Percentiles rank a stretch among this genome's conserved stretches.
Conservation (phyloP, 2,329 filamentous ascomycete genomes). For the Cladosporium sp. region DNA sequence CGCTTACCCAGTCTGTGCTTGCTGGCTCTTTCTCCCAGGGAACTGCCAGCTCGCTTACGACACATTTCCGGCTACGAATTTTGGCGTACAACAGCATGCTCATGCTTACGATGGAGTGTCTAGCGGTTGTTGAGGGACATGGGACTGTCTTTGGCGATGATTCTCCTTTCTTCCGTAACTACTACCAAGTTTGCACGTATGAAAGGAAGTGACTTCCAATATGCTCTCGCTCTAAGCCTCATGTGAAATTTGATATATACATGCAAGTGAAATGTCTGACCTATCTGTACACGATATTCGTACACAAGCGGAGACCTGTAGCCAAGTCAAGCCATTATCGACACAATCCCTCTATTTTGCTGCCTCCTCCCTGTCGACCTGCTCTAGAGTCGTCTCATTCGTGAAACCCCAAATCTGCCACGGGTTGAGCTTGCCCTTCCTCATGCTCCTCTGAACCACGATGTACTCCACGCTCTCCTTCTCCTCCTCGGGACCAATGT, state of each 20-base stretch:
- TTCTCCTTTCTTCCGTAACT: conserved; percentile 9
- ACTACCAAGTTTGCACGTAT: conserved; percentile 9
- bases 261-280: neutral
- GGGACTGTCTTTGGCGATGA: conserved; percentile 10
- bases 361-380: conserved; percentile 28
- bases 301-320: neutral
- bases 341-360: neutral
- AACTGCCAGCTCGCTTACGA: neutral
- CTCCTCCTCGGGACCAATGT: conserved; percentile 26
- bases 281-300: conserved; percentile 1
- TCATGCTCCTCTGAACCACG: conserved; percentile 45
- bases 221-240: neutral
- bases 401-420: conserved; percentile 51
- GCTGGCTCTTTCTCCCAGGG: conserved; percentile 2
- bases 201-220: conserved; percentile 6
- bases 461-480: conserved; percentile 48
- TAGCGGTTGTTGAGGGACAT: conserved; percentile 8
- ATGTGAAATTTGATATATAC: neutral
- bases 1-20: conserved; percentile 1
- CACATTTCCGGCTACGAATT: conserved; percentile 12
- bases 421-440: conserved; percentile 37
- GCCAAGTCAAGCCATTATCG: neutral
- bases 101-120: conserved; percentile 12
- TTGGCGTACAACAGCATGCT: conserved; percentile 8
- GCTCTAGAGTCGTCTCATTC: conserved; percentile 38